Percentiles rank a stretch among this genome's conserved stretches.
phyloP scores from a whole-genome alignment of 179 eudicot genomes.

The Sideroxylon spinosum region DNA sequence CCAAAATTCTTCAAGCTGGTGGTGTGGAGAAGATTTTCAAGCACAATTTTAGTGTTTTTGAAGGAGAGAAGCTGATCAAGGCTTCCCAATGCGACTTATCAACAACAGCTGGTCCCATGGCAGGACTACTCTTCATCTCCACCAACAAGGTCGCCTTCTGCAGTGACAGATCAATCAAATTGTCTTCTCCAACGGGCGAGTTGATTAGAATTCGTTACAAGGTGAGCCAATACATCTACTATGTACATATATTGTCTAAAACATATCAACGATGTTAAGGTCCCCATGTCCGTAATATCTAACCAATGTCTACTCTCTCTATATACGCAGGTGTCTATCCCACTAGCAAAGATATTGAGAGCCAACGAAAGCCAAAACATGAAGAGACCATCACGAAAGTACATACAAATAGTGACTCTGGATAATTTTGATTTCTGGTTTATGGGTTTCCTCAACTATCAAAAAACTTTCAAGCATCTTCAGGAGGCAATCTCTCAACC shows the following conservation, averaged over 20 bases:
- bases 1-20: slow-evolving; percentile 37
- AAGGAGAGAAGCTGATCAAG: slow-evolving; percentile 41
- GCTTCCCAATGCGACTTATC: slow-evolving; percentile 43
- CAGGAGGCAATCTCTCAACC: slow-evolving; percentile 30
- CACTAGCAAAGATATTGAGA: slow-evolving; percentile 39
- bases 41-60: slow-evolving; percentile 28
- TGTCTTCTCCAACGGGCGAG: slow-evolving; percentile 30
- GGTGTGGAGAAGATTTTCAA: slow-evolving; percentile 43
- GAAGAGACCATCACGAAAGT: slow-evolving; percentile 41
- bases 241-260: not conserved
- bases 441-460: slow-evolving; percentile 41
- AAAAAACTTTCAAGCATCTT: slow-evolving; percentile 36
- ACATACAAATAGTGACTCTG: slow-evolving; percentile 44
- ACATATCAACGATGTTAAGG: too few species aligned
- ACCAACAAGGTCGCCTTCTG: slow-evolving; percentile 41
- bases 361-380: slow-evolving; percentile 35
- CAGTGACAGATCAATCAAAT: slow-evolving; percentile 42
- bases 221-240: slow-evolving; percentile 17
- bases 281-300: not conserved
- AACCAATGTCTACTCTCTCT: not conserved
- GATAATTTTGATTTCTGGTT: slow-evolving; percentile 72
- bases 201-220: slow-evolving; percentile 34
- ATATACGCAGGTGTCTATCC: slow-evolving; percentile 35
- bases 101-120: slow-evolving; percentile 50
- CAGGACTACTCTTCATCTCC: slow-evolving; percentile 48